Evolutionary conservation across 1,284 basidiomycete genomes (phyloP), one percentile per base, ranked within the genome.

Genomic region (Ceratobasidium sp.): DNA sequence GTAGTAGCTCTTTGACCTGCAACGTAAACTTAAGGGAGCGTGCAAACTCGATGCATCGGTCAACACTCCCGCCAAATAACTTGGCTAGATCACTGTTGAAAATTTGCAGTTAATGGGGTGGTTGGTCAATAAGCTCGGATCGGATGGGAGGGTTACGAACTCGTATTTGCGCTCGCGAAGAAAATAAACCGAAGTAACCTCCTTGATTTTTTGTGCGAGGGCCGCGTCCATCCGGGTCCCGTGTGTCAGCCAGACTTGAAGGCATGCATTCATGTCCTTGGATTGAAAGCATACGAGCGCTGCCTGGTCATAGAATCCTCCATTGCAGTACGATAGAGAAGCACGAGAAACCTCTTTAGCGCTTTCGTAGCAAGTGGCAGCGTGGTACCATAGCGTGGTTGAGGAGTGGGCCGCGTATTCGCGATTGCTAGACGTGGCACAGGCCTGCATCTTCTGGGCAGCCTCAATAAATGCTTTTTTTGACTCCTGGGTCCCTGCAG

Each of bases 251-350:
- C 45, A 13, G 2, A 53, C 56, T 13, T 43, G 29, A n/a, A 68
- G 31, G 29, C 22, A 34, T 12, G 47, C 65, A 17, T 68, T 53
- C 25, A 68, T 55, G 13, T 54, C 25, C 49, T 68, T 52, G 20
- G 53, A 17, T 20, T 68, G 31, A 34, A 56, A 68, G 25, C 42
- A 49, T 0, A 68, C 31, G 10, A 38, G 22, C 17, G 65, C 65
- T 15, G 65, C 65, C 10, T 42, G 65, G 13, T 68, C 53, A 12
- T 68, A 68, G 31, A 68, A 49, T 20, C 27, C 43, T 31, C 65
- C 65, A n/a, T 34, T 27, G 15, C 65, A 53, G 47, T 68, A 68
- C 8, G 42, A 25, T 45, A 32, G 20, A 1, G 65, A 68, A 27
- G 65, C 42, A 7, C 42, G 42, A 17, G 53, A 40, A 17, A 56